Conservation (phyloP, 2,329 filamentous ascomycete genomes). For the Mycosphaerella sp. region DNA sequence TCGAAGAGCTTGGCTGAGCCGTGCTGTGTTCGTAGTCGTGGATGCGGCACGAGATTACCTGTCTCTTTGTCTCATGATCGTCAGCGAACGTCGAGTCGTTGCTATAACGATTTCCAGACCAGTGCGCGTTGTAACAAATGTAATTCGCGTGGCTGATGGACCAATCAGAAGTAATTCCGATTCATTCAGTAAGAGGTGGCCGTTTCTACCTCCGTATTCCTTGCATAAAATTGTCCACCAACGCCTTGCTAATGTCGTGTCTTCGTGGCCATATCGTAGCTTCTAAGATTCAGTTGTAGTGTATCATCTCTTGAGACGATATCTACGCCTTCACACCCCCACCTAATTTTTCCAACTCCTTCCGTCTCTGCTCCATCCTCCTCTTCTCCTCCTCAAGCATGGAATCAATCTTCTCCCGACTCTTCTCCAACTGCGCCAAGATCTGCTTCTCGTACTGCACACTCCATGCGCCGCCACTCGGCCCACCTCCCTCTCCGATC, state of each 20-base stretch:
- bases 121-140: too few relatives aligned
- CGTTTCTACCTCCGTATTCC: too few relatives aligned
- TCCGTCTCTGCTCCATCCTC: slow-evolving; percentile 27
- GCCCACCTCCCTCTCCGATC: slow-evolving; percentile 58
- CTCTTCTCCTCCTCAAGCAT: slow-evolving; percentile 30
- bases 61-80: too few relatives aligned
- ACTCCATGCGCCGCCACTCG: slow-evolving; percentile 50
- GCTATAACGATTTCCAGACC: too few relatives aligned
- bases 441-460: slow-evolving; percentile 30
- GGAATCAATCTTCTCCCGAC: slow-evolving; percentile 54
- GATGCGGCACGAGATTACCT: too few relatives aligned
- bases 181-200: too few relatives aligned
- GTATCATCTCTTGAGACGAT: neutral
- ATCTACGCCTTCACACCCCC: slow-evolving; percentile 2
- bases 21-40: too few relatives aligned
- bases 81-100: too few relatives aligned
- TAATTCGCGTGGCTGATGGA: too few relatives aligned
- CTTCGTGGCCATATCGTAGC: neutral
- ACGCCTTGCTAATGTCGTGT: neutral
- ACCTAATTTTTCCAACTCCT: slow-evolving; percentile 26
- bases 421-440: slow-evolving; percentile 47
- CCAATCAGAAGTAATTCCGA: too few relatives aligned
- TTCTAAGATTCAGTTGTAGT: neutral
- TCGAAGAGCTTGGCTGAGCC: too few relatives aligned
- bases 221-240: neutral